A percentile compares a stretch with the other conserved stretches of the same genome.
These are phyloP conservation scores for Vaccinium darrowii DNA, from an alignment of 148 eudicot genomes.

Conservation along the genomic window DNA sequence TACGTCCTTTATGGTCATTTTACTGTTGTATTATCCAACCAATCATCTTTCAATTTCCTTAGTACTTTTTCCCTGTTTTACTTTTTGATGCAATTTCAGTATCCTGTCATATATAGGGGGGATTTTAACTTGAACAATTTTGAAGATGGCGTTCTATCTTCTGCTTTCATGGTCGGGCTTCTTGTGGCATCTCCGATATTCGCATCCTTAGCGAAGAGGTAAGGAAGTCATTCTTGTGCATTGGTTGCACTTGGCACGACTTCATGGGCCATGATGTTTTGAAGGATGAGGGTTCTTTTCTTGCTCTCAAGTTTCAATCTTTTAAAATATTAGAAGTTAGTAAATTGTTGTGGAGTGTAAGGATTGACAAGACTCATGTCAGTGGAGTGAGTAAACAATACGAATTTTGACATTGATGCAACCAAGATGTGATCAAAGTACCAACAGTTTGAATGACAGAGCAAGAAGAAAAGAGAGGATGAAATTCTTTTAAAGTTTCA, in stretches of 20 bases:
- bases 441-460: not conserved
- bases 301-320: conserved; percentile 9
- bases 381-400: not conserved
- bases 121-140: conserved; percentile 66
- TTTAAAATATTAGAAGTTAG: not conserved
- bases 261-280: conserved; percentile 6
- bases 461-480: not conserved
- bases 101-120: conserved; percentile 49
- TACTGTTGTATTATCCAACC: not conserved
- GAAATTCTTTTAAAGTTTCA: not conserved
- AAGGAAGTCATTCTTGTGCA: not conserved
- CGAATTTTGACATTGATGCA: not conserved
- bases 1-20: not conserved
- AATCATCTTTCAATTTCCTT: not conserved
- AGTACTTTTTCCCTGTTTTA: not conserved
- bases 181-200: conserved; percentile 88
- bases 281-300: conserved; percentile 2
- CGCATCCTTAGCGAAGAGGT: conserved; percentile 88
- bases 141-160: conserved; percentile 87
- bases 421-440: not conserved
- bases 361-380: not conserved
- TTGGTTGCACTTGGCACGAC: not conserved
- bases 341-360: not conserved
- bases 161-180: conserved; percentile 99
- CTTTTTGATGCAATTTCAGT: not conserved